A percentile compares a stretch with the other conserved stretches of the same genome.
phyloP scores from a whole-genome alignment of 2,329 filamentous ascomycete species.

The Neonectria sp. region DNA sequence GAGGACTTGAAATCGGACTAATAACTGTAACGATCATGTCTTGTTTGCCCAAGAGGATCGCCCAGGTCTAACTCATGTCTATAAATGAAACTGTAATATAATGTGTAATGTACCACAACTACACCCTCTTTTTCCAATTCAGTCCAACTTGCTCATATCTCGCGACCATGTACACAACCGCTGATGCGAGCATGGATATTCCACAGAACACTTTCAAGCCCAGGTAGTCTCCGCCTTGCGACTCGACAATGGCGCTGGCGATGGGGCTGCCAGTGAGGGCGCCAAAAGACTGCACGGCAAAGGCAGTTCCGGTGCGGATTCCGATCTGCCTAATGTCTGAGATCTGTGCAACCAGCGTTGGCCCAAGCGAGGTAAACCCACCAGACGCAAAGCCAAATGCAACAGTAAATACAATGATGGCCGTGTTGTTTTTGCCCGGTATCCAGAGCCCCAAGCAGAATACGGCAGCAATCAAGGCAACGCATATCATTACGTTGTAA shows the following conservation, averaged over 20 bases:
- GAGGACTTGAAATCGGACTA: conserved; percentile 13
- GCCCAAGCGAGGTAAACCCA: neutral
- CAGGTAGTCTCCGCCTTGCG: conserved; percentile 7
- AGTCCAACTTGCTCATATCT: neutral
- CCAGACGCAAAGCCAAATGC: neutral
- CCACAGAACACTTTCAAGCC: conserved; percentile 12
- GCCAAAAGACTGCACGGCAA: conserved; percentile 1
- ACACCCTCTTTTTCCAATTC: neutral
- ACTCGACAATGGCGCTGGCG: neutral
- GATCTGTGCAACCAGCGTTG: neutral
- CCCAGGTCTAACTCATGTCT: neutral
- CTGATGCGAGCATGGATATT: neutral
- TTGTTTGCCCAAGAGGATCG: neutral
- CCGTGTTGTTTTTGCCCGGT: neutral
- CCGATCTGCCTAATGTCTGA: conserved; percentile 12
- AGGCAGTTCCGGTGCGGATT: conserved; percentile 9
- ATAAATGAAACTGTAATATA: neutral
- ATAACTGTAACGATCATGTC: neutral
- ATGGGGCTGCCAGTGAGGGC: conserved; percentile 14
- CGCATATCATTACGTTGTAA: neutral
- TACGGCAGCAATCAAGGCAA: neutral
- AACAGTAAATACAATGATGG: neutral
- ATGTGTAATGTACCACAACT: neutral
- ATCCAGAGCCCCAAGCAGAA: neutral
- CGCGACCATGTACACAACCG: neutral